phyloP scores from a whole-genome alignment of 1,139 yeast species.

The Hansenula lynferdii region DNA sequence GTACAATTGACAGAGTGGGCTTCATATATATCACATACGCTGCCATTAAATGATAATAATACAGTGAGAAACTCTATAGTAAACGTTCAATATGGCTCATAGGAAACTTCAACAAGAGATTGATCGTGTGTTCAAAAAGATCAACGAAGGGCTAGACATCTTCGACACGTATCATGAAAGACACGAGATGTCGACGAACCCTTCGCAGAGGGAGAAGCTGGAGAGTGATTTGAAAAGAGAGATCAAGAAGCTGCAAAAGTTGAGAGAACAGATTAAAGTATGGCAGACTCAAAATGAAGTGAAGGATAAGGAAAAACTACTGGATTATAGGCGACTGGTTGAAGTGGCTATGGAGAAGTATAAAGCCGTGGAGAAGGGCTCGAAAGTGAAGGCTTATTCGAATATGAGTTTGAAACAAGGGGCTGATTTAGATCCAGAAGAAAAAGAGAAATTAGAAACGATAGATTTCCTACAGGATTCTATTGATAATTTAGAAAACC shows the following conservation, averaged over 20 bases:
- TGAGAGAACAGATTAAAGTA: conserved; percentile 71
- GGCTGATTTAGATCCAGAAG: conserved; percentile 58
- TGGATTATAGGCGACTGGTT: conserved; percentile 59
- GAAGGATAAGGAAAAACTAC: conserved; percentile 60
- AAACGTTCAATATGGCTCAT: conserved; percentile 63
- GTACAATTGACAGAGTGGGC: no score
- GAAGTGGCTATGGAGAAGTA: conserved; percentile 82
- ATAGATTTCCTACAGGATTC: conserved; percentile 53
- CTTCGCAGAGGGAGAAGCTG: conserved; percentile 68
- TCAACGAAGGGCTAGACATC: conserved; percentile 65
- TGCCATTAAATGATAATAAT: conserved; percentile 8
- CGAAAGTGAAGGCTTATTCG: conserved; percentile 72
- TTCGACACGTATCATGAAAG: conserved; percentile 70
- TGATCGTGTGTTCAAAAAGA: conserved; percentile 74
- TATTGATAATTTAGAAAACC: conserved; percentile 60
- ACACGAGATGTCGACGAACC: conserved; percentile 53
- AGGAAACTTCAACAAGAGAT: conserved; percentile 70
- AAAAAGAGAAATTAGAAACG: conserved; percentile 53
- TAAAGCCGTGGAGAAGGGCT: conserved; percentile 70
- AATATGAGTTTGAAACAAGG: conserved; percentile 48
- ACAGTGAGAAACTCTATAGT: no score
- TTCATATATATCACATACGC: no score
- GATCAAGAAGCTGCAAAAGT: conserved; percentile 67
- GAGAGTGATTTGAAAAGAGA: conserved; percentile 70
- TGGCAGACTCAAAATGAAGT: conserved; percentile 74